These are phyloP conservation scores for Penicillium sp. DNA, from an alignment of 2,329 filamentous ascomycete genomes.

Conservation along the genomic window DNA sequence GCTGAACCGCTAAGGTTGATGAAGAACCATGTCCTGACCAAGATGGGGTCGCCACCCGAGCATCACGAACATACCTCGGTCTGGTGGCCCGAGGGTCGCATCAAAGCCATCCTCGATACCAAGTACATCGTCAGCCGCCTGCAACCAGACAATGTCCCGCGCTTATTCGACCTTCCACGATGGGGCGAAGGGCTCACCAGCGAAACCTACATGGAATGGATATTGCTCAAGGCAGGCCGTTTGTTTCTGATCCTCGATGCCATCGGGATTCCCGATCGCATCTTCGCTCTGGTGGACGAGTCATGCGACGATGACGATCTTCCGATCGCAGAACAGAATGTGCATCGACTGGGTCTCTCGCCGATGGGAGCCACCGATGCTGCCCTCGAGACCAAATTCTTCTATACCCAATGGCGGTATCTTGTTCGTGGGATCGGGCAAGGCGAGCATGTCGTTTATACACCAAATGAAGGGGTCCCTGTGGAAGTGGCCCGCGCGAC, in stretches of 20 bases:
- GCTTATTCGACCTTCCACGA: conserved; percentile 33
- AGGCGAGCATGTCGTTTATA: conserved; percentile 54
- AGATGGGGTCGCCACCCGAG: conserved; percentile 15
- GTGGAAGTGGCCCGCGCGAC: conserved; percentile 48
- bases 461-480: conserved; percentile 54
- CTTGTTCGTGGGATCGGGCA: conserved; percentile 51
- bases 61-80: conserved; percentile 25
- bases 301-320: conserved; percentile 58
- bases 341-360: conserved; percentile 50
- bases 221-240: conserved; percentile 51
- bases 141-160: conserved; percentile 31
- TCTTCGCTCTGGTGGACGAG: conserved; percentile 56
- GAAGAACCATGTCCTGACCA: conserved; percentile 4
- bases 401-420: conserved; percentile 55
- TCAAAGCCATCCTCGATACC: conserved; percentile 38
- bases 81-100: conserved; percentile 44
- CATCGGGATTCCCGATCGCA: conserved; percentile 57
- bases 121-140: conserved; percentile 37
- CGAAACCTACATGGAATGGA: conserved; percentile 57
- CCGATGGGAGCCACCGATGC: conserved; percentile 39
- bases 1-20: not conserved
- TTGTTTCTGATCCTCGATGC: conserved; percentile 55
- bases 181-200: conserved; percentile 44
- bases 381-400: conserved; percentile 51
- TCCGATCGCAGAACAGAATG: conserved; percentile 50